Conservation (phyloP, 2,329 filamentous ascomycete species). For the Rhinocladiella similis region DNA sequence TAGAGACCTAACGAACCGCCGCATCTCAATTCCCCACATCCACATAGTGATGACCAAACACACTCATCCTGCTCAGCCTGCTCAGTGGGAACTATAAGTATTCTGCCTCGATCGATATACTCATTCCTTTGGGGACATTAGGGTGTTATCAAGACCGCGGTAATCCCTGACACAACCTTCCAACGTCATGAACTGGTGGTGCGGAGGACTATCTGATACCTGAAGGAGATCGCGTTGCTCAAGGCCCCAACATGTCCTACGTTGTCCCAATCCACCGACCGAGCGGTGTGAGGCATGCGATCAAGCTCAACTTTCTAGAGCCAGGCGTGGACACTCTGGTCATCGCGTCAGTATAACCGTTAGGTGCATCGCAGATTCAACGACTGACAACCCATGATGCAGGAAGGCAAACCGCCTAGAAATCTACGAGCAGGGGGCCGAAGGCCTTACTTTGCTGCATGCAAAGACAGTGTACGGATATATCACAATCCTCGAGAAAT, state of each 20-base stretch:
- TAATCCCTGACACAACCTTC: not conserved
- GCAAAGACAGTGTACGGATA: constrained; percentile 80
- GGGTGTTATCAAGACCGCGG: not conserved
- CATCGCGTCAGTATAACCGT: constrained; percentile 67
- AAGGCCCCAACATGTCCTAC: constrained; percentile 71
- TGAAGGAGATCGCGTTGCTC: not conserved
- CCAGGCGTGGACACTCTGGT: constrained; percentile 78
- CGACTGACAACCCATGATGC: constrained; percentile 29
- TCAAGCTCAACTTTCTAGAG: constrained; percentile 75
- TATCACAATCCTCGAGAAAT: constrained; percentile 78
- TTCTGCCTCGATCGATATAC: not conserved
- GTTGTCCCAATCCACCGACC: constrained; percentile 89
- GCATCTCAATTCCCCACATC: not conserved
- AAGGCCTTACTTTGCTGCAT: constrained; percentile 64
- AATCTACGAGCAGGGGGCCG: constrained; percentile 70
- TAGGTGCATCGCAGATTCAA: not conserved
- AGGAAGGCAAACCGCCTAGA: constrained; percentile 85
- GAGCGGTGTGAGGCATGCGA: constrained; percentile 85
- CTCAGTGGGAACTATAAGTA: not conserved
- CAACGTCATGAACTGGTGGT: not conserved
- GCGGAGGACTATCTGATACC: too few relatives aligned
- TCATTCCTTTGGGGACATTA: not conserved
- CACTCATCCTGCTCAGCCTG: not conserved
- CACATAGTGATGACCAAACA: not conserved
- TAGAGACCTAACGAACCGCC: too few relatives aligned